These are phyloP conservation scores for Tulasnella sp. DNA, from an alignment of 768 basidiomycete species.

Conservation along the genomic window DNA sequence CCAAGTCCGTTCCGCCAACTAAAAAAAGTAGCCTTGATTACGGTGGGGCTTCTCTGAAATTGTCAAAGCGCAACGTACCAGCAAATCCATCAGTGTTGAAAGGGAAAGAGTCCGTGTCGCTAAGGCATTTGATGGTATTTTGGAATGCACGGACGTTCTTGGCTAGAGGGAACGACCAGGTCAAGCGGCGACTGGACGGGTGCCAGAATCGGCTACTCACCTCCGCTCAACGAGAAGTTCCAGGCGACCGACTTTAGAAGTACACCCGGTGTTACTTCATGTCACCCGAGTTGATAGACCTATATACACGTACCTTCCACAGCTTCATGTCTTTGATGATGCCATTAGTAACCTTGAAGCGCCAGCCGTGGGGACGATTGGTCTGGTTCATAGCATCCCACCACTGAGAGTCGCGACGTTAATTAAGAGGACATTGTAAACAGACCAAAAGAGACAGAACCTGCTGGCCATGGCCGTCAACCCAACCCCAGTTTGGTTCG, in stretches of 20 bases:
- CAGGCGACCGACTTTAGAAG: slow-evolving; percentile 56
- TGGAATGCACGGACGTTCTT: slow-evolving; percentile 56
- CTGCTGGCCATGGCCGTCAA: slow-evolving; percentile 54
- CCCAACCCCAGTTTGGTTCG: slow-evolving; percentile 49
- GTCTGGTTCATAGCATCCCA: slow-evolving; percentile 41
- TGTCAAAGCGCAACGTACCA: slow-evolving; percentile 31
- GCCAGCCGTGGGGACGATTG: slow-evolving; percentile 53
- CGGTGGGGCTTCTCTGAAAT: slow-evolving; percentile 39
- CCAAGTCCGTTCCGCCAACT: slow-evolving; percentile 21
- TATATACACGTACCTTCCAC: slow-evolving; percentile 39
- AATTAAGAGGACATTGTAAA: not conserved
- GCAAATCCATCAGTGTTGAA: slow-evolving; percentile 50
- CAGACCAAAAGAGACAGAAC: slow-evolving; percentile 42
- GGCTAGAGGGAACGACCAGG: slow-evolving; percentile 43
- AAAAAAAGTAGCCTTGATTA: slow-evolving; percentile 45
- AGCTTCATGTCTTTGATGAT: slow-evolving; percentile 53
- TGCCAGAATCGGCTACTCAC: not conserved
- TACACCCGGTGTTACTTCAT: not conserved
- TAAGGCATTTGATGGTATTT: slow-evolving; percentile 47
- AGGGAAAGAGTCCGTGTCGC: slow-evolving; percentile 45
- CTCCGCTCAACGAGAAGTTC: slow-evolving; percentile 56
- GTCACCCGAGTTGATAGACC: not conserved
- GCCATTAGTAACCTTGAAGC: slow-evolving; percentile 55
- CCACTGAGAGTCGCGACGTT: slow-evolving; percentile 30
- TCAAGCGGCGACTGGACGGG: not conserved